Conservation (phyloP, 2,329 filamentous ascomycete genomes). For the Aspergillus pseudoviridinutans region DNA sequence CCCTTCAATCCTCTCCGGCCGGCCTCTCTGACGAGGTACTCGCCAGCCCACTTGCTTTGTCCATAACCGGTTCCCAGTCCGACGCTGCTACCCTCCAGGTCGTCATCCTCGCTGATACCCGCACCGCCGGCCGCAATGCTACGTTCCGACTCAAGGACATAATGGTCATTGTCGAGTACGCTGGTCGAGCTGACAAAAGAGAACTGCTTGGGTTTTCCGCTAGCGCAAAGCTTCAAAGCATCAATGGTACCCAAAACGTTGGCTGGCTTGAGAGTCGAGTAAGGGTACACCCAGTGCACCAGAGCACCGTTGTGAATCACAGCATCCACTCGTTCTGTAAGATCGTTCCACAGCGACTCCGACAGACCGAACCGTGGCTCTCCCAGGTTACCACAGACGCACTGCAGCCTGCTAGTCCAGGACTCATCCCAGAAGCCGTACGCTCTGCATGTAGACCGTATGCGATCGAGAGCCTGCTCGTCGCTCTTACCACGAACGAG, state of each 20-base stretch:
- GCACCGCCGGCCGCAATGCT: constrained; percentile 57
- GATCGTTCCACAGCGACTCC: constrained; percentile 58
- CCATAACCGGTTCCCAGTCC: constrained; percentile 86
- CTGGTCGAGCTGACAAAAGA: constrained; percentile 80
- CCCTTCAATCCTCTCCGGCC: constrained; percentile 72
- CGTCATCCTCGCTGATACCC: constrained; percentile 70
- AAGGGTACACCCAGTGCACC: constrained; percentile 76
- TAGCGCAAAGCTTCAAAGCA: constrained; percentile 68
- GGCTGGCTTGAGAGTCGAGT: constrained; percentile 64
- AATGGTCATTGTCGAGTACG: constrained; percentile 77
- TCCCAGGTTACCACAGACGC: constrained; percentile 69
- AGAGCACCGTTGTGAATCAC: constrained; percentile 79
- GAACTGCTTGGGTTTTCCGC: constrained; percentile 73
- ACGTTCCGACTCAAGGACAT: constrained; percentile 66
- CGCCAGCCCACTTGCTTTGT: constrained; percentile 81
- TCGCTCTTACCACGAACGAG: constrained; percentile 68
- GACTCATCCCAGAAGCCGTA: constrained; percentile 70
- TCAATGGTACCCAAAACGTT: constrained; percentile 84
- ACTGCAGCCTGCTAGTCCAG: constrained; percentile 63
- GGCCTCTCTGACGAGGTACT: constrained; percentile 71
- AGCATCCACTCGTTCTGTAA: constrained; percentile 65
- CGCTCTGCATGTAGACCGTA: constrained; percentile 64
- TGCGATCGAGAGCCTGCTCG: constrained; percentile 58
- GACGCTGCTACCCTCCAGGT: constrained; percentile 69
- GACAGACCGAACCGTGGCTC: constrained; percentile 71